A percentile compares a stretch with the other conserved stretches of the same genome.
These are phyloP conservation scores for Bremia lactucae DNA, from an alignment of 352 stramenopile species.

Conservation along the genomic window DNA sequence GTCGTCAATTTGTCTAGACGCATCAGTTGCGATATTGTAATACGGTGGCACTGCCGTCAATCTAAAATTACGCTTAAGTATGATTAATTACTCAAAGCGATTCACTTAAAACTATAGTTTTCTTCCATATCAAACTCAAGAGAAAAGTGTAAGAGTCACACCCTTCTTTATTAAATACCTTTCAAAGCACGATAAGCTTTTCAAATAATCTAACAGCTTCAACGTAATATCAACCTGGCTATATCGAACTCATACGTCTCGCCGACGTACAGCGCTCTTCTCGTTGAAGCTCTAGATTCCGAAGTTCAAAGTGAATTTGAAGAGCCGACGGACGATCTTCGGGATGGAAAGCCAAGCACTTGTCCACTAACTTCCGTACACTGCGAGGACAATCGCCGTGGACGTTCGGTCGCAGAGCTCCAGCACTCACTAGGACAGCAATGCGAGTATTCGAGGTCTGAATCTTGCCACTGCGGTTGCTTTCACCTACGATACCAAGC, in stretches of 20 bases:
- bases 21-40: too few relatives aligned
- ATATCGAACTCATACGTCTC: too few relatives aligned
- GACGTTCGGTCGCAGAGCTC: constrained; percentile 34
- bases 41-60: too few relatives aligned
- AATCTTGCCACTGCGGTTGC: constrained; percentile 16
- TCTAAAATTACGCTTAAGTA: too few relatives aligned
- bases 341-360: constrained; percentile 45
- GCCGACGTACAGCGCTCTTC: constrained; percentile 14
- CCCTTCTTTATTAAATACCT: constrained; percentile 27
- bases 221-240: too few relatives aligned
- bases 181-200: constrained; percentile 7
- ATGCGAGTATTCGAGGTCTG: constrained; percentile 35
- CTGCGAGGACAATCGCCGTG: constrained; percentile 35
- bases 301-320: constrained; percentile 61
- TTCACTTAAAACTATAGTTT: too few relatives aligned
- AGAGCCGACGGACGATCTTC: constrained; percentile 43
- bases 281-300: constrained; percentile 22
- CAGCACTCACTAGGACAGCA: constrained; percentile 40
- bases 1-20: too few relatives aligned
- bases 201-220: too few relatives aligned
- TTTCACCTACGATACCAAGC: constrained; percentile 14
- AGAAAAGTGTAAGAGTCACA: too few relatives aligned
- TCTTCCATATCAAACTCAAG: too few relatives aligned
- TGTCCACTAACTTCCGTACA: constrained; percentile 33
- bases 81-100: too few relatives aligned